Conservation (phyloP, 2,329 filamentous ascomycete genomes). For the Madurella mycetomatis region DNA sequence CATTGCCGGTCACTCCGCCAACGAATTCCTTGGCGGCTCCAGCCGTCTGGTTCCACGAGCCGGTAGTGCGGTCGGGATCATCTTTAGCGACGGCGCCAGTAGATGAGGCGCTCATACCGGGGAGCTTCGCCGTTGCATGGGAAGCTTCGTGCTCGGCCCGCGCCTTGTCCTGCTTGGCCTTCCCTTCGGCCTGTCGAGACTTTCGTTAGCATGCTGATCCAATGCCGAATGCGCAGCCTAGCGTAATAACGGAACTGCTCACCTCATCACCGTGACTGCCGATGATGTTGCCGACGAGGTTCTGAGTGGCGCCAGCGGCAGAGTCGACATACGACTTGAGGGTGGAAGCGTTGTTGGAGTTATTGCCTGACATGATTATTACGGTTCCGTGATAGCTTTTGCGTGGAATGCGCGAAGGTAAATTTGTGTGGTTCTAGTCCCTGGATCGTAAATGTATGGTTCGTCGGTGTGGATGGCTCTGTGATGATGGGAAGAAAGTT, state of each 20-base stretch:
- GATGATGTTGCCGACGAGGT: constrained; percentile 65
- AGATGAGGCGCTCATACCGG: constrained; percentile 63
- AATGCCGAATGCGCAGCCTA: constrained; percentile 10
- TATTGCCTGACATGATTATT: constrained; percentile 39
- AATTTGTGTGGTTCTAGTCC: neutral
- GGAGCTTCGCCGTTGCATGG: constrained; percentile 70
- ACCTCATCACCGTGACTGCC: constrained; percentile 64
- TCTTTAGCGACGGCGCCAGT: constrained; percentile 68
- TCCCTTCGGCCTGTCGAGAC: constrained; percentile 46
- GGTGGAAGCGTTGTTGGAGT: constrained; percentile 60
- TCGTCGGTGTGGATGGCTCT: too few relatives aligned
- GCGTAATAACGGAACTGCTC: constrained; percentile 32
- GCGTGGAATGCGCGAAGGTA: neutral
- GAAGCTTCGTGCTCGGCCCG: constrained; percentile 67
- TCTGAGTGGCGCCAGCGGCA: constrained; percentile 69
- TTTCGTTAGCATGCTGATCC: constrained; percentile 26
- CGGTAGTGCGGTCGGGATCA: constrained; percentile 64
- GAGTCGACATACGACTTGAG: constrained; percentile 73
- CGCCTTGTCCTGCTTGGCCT: constrained; percentile 61
- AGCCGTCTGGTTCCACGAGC: constrained; percentile 84
- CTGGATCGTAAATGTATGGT: too few relatives aligned
- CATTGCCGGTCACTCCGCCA: constrained; percentile 70
- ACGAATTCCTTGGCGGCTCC: constrained; percentile 79
- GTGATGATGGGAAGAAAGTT: too few relatives aligned
- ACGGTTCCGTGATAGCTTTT: constrained; percentile 11